Percentiles rank a stretch among this genome's conserved stretches.
Evolutionary conservation across 306 rosid species (phyloP).

Genomic region (Cucumis cinereus): DNA sequence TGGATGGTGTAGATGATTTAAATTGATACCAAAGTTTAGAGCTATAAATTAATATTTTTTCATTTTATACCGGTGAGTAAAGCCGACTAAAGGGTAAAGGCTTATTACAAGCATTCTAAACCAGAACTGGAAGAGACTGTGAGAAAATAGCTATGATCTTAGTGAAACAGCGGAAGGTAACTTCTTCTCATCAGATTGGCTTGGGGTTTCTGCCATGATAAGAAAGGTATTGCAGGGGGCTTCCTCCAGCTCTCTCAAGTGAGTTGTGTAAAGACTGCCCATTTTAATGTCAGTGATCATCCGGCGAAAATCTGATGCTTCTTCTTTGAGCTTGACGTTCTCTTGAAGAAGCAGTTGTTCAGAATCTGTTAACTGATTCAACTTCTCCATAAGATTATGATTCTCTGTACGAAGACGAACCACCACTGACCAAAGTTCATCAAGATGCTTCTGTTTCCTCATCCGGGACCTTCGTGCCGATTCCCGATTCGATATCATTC

Average conservation of each 20-base stretch:
- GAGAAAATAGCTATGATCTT: not conserved
- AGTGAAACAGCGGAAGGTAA: not conserved
- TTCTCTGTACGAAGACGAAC: not conserved
- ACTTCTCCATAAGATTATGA: constrained; percentile 2
- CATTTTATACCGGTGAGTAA: not conserved
- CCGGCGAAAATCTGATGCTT: not conserved
- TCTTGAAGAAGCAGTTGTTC: not conserved
- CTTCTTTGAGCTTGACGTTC: constrained; percentile 3
- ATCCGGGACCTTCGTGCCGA: constrained; percentile 4
- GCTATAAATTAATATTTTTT: too few species aligned
- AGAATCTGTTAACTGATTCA: not conserved
- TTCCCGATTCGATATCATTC: constrained; percentile 6
- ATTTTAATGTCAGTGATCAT: not conserved
- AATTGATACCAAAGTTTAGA: too few species aligned
- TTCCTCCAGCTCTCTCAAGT: constrained; percentile 2
- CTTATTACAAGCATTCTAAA: not conserved
- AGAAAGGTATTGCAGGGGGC: not conserved
- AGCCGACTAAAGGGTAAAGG: not conserved
- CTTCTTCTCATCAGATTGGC: not conserved
- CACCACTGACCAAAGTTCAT: constrained; percentile 5
- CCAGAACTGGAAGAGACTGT: not conserved
- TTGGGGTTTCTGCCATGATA: not conserved
- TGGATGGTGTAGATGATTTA: too few species aligned
- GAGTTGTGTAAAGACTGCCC: not conserved
- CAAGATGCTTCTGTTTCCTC: constrained; percentile 11